A percentile compares a stretch with the other conserved stretches of the same genome.
These are phyloP conservation scores for Calendula officinalis DNA, from an alignment of 129 eudicot species.

Conservation along the genomic window DNA sequence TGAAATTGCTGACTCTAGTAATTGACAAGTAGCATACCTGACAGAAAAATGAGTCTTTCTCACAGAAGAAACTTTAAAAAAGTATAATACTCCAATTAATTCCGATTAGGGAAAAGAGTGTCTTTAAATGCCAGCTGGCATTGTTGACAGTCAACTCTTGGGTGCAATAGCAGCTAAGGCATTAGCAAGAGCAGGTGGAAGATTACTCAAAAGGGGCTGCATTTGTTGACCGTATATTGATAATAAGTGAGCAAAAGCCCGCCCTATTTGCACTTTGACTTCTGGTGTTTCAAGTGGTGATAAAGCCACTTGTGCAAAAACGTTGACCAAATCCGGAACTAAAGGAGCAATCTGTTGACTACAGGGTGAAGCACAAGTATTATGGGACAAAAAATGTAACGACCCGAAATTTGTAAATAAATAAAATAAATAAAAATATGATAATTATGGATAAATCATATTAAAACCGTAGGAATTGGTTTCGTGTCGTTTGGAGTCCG, in stretches of 20 bases:
- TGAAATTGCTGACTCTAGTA: neutral
- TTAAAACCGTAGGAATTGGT: no score
- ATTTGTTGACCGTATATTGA: constrained; percentile 82
- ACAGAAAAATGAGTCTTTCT: constrained; percentile 20
- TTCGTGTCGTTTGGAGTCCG: no score
- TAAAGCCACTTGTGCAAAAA: constrained; percentile 84
- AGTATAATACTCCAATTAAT: constrained; percentile 25
- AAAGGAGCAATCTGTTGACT: constrained; percentile 63
- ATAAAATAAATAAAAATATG: no score
- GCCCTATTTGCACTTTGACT: constrained; percentile 75
- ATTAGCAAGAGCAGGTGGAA: constrained; percentile 81
- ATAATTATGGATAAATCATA: no score
- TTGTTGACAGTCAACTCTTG: constrained; percentile 50
- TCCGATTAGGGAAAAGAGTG: constrained; percentile 5
- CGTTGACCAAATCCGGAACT: constrained; percentile 82
- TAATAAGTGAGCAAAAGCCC: constrained; percentile 82
- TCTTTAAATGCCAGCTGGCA: neutral
- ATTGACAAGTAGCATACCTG: constrained; percentile 24
- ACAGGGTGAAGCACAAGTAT: neutral
- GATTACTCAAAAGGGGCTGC: constrained; percentile 81
- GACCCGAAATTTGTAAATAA: no score
- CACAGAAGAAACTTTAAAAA: constrained; percentile 23
- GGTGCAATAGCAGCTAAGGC: constrained; percentile 85
- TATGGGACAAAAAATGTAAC: neutral
- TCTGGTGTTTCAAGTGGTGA: constrained; percentile 79